Percentiles rank a stretch among this genome's conserved stretches.
phyloP scores from a whole-genome alignment of 106 monocot species.

The Xerophyta viscosa region DNA sequence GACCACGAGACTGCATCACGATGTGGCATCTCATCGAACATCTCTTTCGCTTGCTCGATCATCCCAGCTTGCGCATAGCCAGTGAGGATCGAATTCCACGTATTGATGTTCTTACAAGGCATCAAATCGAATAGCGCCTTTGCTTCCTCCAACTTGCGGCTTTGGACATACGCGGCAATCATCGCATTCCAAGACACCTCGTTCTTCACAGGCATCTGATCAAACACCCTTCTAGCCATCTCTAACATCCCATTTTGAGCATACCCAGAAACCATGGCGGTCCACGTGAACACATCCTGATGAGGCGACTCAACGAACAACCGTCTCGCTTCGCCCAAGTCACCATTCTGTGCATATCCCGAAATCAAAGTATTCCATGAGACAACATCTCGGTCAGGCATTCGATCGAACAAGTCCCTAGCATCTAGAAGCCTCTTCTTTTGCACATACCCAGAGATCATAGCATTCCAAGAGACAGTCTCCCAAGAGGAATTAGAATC shows the following conservation, averaged over 20 bases:
- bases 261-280: slow-evolving; percentile 65
- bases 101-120: slow-evolving; percentile 46
- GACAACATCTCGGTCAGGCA: no score
- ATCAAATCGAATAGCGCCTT: slow-evolving; percentile 38
- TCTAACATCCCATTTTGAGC: slow-evolving; percentile 51
- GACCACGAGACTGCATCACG: slow-evolving; percentile 58
- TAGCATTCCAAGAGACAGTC: slow-evolving; percentile 55
- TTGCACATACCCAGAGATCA: slow-evolving; percentile 46
- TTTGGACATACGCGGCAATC: slow-evolving; percentile 45
- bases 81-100: slow-evolving; percentile 64
- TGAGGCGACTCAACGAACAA: slow-evolving; percentile 31
- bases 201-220: slow-evolving; percentile 54
- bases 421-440: slow-evolving; percentile 28
- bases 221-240: slow-evolving; percentile 42
- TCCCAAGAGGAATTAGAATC: slow-evolving; percentile 37
- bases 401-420: slow-evolving; percentile 31
- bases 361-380: slow-evolving; percentile 68
- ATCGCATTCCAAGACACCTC: slow-evolving; percentile 66
- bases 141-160: slow-evolving; percentile 24
- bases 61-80: slow-evolving; percentile 48
- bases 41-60: slow-evolving; percentile 21
- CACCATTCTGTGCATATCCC: slow-evolving; percentile 53
- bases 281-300: slow-evolving; percentile 65
- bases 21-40: slow-evolving; percentile 42
- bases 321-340: slow-evolving; percentile 24